Percentiles rank a stretch among this genome's conserved stretches.
These are phyloP conservation scores for Suillus brevipes DNA, from an alignment of 768 basidiomycete species.

Conservation along the genomic window DNA sequence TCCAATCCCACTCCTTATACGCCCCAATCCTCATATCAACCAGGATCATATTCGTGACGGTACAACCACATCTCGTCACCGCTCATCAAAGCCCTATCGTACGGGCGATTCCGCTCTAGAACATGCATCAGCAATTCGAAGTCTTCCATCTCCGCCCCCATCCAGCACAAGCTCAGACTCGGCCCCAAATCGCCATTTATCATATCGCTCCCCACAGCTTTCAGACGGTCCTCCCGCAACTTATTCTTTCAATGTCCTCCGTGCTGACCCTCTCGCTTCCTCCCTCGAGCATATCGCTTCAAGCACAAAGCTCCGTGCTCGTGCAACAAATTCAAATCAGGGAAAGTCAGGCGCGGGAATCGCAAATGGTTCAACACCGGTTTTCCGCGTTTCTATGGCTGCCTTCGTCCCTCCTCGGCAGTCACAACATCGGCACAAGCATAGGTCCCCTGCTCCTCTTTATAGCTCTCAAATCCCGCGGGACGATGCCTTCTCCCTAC, in stretches of 20 bases:
- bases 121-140: slow-evolving; percentile 9
- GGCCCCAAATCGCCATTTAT: slow-evolving; percentile 13
- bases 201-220: slow-evolving; percentile 12
- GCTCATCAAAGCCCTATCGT: neutral
- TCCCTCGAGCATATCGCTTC: slow-evolving; percentile 48
- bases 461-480: slow-evolving; percentile 22
- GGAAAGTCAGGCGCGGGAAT: slow-evolving; percentile 23
- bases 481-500: neutral
- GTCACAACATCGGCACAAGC: slow-evolving; percentile 3
- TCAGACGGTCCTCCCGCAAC: slow-evolving; percentile 15
- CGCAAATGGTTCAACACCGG: slow-evolving; percentile 35
- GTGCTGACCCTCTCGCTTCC: slow-evolving; percentile 41
- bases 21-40: neutral
- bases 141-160: slow-evolving; percentile 25
- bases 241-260: slow-evolving; percentile 47
- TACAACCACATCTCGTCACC: neutral
- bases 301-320: slow-evolving; percentile 39
- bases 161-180: slow-evolving; percentile 32
- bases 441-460: slow-evolving; percentile 5
- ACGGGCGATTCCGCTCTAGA: neutral
- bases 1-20: rapidly evolving
- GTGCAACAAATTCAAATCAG: slow-evolving; percentile 19
- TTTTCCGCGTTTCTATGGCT: slow-evolving; percentile 39
- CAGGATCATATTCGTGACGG: neutral
- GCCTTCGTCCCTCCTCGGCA: slow-evolving; percentile 11